phyloP scores from a whole-genome alignment of 768 basidiomycete species.

The Holtermanniella nyarrowii region DNA sequence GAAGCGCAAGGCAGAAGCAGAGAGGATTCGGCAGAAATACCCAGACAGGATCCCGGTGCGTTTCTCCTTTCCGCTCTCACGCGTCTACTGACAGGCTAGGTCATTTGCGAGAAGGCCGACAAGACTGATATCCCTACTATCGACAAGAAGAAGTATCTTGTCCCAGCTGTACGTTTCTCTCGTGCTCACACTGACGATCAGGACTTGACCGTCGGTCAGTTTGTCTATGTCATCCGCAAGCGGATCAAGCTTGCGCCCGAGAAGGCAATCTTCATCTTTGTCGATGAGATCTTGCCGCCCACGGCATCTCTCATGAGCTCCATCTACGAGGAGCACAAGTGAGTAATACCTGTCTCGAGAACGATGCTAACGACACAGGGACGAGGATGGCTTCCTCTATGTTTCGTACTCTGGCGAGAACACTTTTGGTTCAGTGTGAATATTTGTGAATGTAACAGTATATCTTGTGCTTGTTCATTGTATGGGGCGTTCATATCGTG shows the following conservation, averaged over 20 bases:
- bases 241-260: conserved; percentile 99
- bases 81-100: conserved; percentile 47
- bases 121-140: conserved; percentile 96
- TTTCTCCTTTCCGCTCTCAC: conserved; percentile 16
- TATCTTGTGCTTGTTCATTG: too few relatives aligned
- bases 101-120: conserved; percentile 99
- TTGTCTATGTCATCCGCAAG: conserved; percentile 99
- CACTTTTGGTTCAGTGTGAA: conserved; percentile 57
- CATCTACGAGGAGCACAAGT: conserved; percentile 99
- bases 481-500: too few relatives aligned
- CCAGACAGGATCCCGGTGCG: conserved; percentile 93
- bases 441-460: too few relatives aligned
- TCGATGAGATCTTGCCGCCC: conserved; percentile 95
- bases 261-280: conserved; percentile 99
- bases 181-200: conserved; percentile 34
- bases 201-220: conserved; percentile 96
- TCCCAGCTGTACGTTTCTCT: conserved; percentile 66
- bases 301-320: conserved; percentile 97
- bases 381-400: conserved; percentile 98
- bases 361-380: conserved; percentile 47
- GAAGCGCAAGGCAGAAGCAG: conserved; percentile 98
- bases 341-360: conserved; percentile 37
- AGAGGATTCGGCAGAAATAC: conserved; percentile 97
- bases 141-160: conserved; percentile 99
- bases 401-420: conserved; percentile 99